phyloP scores from a whole-genome alignment of 768 basidiomycete genomes.

The Serendipita sp. region DNA sequence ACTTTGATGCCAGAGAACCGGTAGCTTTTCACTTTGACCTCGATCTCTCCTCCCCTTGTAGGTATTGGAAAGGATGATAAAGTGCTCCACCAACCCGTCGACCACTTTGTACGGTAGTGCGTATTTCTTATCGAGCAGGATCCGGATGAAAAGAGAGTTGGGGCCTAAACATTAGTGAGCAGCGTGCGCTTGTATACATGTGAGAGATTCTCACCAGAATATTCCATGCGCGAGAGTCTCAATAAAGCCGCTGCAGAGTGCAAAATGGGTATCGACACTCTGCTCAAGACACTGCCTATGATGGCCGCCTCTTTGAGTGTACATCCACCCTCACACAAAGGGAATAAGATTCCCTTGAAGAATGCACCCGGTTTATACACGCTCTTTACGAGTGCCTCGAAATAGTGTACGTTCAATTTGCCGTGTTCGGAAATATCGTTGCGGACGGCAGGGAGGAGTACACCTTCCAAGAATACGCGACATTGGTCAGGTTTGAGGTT shows the following conservation, averaged over 20 bases:
- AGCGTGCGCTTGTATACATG: neutral
- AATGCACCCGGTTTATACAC: constrained; percentile 96
- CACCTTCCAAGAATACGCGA: constrained; percentile 80
- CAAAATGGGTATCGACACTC: constrained; percentile 86
- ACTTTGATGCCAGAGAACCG: constrained; percentile 98
- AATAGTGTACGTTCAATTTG: constrained; percentile 86
- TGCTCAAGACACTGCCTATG: constrained; percentile 77
- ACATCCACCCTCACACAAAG: constrained; percentile 80
- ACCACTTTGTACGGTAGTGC: constrained; percentile 96
- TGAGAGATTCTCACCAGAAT: constrained; percentile 43
- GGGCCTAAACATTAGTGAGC: constrained; percentile 35
- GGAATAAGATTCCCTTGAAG: constrained; percentile 96
- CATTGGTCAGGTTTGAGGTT: constrained; percentile 94
- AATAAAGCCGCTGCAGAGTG: constrained; percentile 92
- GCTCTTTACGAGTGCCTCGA: constrained; percentile 80
- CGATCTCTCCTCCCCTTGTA: constrained; percentile 51
- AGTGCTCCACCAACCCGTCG: constrained; percentile 95
- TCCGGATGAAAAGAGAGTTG: constrained; percentile 92
- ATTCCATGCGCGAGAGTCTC: constrained; percentile 91
- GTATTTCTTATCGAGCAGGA: constrained; percentile 94
- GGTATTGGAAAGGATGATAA: constrained; percentile 86
- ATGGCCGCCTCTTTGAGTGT: constrained; percentile 91
- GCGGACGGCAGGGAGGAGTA: constrained; percentile 75
- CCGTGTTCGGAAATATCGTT: constrained; percentile 68
- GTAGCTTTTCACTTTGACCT: constrained; percentile 64